These are phyloP conservation scores for Umbellularia californica DNA, from an alignment of 164 flowering plant species.

Conservation along the genomic window DNA sequence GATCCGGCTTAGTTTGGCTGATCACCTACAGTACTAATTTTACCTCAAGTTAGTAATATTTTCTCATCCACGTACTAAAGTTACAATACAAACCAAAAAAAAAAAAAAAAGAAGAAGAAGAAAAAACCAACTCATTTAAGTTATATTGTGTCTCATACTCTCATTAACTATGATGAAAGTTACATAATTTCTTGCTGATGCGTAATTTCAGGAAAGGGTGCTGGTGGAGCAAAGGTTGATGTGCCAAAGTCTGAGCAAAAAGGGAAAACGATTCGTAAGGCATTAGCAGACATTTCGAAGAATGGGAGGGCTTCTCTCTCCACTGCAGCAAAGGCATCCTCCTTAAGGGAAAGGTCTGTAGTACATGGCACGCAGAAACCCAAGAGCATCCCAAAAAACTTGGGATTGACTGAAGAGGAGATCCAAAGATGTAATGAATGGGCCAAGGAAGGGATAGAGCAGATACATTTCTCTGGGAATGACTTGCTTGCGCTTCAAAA, in stretches of 20 bases:
- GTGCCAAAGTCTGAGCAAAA: slow-evolving; percentile 13
- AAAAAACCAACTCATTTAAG: no score
- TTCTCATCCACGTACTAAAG: neutral
- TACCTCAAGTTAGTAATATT: no score
- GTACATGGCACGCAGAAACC: neutral
- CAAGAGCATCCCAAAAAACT: neutral
- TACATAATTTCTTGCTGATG: neutral
- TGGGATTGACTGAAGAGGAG: slow-evolving; percentile 5
- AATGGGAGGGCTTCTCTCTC: slow-evolving; percentile 2
- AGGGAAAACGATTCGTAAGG: slow-evolving; percentile 12
- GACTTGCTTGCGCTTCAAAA: slow-evolving; percentile 5
- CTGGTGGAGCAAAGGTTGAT: slow-evolving; percentile 10
- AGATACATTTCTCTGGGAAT: slow-evolving; percentile 13
- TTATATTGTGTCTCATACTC: no score
- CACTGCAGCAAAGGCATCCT: neutral
- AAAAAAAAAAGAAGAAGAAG: no score
- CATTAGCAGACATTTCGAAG: slow-evolving; percentile 17
- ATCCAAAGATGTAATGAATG: slow-evolving; percentile 12
- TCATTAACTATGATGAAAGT: neutral
- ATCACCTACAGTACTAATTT: neutral
- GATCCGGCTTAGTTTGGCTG: neutral
- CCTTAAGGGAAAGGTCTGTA: slow-evolving; percentile 9
- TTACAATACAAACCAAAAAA: no score
- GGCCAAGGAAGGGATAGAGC: slow-evolving; percentile 20
- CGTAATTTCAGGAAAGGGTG: slow-evolving; percentile 9